Percentiles rank a stretch among this genome's conserved stretches.
Conservation (phyloP, 306 rosid species). For the Rubus parviflorus region DNA sequence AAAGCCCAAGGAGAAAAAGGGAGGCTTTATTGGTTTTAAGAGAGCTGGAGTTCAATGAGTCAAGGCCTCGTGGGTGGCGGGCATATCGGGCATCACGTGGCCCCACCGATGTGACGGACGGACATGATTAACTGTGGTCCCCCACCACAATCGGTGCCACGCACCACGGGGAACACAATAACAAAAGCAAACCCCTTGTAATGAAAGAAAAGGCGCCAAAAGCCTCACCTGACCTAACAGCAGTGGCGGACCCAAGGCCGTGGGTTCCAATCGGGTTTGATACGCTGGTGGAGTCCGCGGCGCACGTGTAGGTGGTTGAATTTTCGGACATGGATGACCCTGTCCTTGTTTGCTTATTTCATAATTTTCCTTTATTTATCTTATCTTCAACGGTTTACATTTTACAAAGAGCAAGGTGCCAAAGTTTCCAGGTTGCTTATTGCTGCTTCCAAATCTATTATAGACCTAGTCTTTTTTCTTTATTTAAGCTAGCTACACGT, state of each 20-base stretch:
- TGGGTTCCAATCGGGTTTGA: slow-evolving; percentile 25
- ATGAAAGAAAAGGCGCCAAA: neutral
- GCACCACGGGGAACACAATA: slow-evolving; percentile 18
- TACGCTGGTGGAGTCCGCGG: slow-evolving; percentile 34
- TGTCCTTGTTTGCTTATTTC: neutral
- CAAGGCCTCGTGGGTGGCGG: slow-evolving; percentile 38
- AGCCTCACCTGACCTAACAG: neutral
- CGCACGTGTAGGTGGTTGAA: slow-evolving; percentile 35
- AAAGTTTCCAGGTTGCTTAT: neutral
- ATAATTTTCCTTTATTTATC: neutral
- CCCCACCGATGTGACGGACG: slow-evolving; percentile 31
- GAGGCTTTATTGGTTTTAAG: neutral
- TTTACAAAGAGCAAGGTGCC: neutral
- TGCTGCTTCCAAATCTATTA: neutral
- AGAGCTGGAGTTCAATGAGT: neutral
- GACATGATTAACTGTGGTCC: slow-evolving; percentile 27
- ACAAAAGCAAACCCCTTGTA: neutral
- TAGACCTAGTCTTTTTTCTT: neutral
- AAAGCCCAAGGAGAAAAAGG: neutral
- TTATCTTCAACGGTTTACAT: neutral
- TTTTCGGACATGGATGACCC: slow-evolving; percentile 6
- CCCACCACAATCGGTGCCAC: slow-evolving; percentile 36
- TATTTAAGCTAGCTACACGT: neutral
- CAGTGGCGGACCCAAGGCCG: slow-evolving; percentile 19
- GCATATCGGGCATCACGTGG: slow-evolving; percentile 36